These are phyloP conservation scores for Cyclostephanos tholiformis DNA, from an alignment of 108 stramenopile species.

Conservation along the genomic window DNA sequence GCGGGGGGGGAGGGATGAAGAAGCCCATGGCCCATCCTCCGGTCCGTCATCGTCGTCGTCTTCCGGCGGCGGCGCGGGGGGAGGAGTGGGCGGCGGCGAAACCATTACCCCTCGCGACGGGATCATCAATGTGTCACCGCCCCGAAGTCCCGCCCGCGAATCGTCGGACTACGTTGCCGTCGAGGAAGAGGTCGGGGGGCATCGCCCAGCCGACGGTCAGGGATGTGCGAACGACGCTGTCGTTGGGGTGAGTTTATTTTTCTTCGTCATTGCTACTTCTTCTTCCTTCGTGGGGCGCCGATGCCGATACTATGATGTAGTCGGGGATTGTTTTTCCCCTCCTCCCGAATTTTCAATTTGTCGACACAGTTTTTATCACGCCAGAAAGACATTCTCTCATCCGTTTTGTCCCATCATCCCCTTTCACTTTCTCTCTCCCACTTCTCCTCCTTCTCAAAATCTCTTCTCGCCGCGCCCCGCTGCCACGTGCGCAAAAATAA, in stretches of 20 bases:
- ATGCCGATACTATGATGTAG: too few relatives aligned
- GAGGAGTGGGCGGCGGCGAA: too few relatives aligned
- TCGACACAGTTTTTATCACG: too few relatives aligned
- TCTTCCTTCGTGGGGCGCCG: too few relatives aligned
- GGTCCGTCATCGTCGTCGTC: background rate
- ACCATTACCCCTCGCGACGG: background rate
- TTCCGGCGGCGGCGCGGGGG: too few relatives aligned
- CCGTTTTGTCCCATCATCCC: too few relatives aligned
- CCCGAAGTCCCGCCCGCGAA: too few relatives aligned
- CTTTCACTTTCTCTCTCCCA: background rate
- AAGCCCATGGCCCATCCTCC: background rate
- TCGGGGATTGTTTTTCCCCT: too few relatives aligned
- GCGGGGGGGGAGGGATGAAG: background rate
- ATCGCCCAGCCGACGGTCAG: background rate
- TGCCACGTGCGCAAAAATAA: background rate
- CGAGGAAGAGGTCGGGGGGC: conserved; percentile 4
- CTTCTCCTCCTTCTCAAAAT: background rate
- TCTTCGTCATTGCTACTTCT: background rate
- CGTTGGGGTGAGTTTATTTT: conserved; percentile 1
- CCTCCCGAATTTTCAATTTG: too few relatives aligned
- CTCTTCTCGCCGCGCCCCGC: background rate
- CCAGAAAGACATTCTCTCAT: too few relatives aligned
- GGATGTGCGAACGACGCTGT: background rate
- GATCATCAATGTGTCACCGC: too few relatives aligned
- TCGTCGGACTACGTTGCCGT: background rate